Evolutionary conservation across 2,329 filamentous ascomycete species (phyloP).

Genomic region (Daldinia sp.): DNA sequence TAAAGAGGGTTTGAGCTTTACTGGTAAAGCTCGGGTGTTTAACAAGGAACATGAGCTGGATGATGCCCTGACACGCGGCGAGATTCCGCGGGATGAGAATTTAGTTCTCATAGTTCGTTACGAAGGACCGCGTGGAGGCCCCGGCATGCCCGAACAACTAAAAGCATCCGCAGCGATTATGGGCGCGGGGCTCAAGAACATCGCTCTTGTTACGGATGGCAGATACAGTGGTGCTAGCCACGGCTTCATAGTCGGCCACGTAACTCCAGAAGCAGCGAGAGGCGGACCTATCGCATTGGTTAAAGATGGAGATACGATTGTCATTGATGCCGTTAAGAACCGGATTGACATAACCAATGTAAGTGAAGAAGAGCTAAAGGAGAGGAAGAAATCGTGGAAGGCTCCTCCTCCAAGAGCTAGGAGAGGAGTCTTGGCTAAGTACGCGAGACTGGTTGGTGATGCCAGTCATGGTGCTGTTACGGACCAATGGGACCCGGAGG

Average conservation of each 20-base stretch:
- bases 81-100: constrained; percentile 80
- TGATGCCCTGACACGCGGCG: constrained; percentile 74
- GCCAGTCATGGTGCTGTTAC: constrained; percentile 93
- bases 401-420: constrained; percentile 78
- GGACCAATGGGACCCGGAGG: constrained; percentile 66
- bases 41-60: constrained; percentile 87
- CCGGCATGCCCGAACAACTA: constrained; percentile 96
- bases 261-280: constrained; percentile 88
- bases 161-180: constrained; percentile 91
- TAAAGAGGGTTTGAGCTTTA: constrained; percentile 88
- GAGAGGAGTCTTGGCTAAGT: constrained; percentile 89
- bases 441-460: constrained; percentile 87
- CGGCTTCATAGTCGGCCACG: constrained; percentile 75
- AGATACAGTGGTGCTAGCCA: constrained; percentile 89
- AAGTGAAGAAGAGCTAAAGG: constrained; percentile 75
- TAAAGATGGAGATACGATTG: constrained; percentile 81
- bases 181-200: constrained; percentile 87
- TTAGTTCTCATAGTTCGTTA: constrained; percentile 92
- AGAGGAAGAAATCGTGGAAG: constrained; percentile 75
- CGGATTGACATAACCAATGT: constrained; percentile 75
- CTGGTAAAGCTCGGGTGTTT: constrained; percentile 84
- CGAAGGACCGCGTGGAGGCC: constrained; percentile 92
- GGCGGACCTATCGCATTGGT: constrained; percentile 91
- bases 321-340: constrained; percentile 87
- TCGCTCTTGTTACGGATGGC: constrained; percentile 93